phyloP scores from a whole-genome alignment of 1,284 basidiomycete species.

The Leccinum pachyderme region DNA sequence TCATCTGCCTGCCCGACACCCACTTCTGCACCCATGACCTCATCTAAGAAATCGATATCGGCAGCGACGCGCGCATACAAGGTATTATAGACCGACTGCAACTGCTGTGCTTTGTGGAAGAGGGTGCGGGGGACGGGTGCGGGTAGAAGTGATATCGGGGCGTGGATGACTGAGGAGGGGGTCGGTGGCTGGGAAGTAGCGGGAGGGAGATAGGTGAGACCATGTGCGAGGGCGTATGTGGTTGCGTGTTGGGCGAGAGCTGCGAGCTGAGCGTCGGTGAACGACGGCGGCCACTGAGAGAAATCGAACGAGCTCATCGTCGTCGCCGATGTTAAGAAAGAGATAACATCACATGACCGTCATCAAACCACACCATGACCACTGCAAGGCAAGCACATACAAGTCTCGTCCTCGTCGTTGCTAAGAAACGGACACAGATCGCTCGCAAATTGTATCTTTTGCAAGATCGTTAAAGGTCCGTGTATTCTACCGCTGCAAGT shows the following conservation, averaged over 20 bases:
- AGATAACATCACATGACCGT: slow-evolving; percentile 7
- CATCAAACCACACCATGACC: not conserved
- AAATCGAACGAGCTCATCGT: slow-evolving; percentile 40
- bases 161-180: slow-evolving; percentile 80
- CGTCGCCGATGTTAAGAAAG: not conserved
- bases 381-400: slow-evolving; percentile 22
- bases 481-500: not conserved
- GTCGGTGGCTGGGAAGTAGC: slow-evolving; percentile 44
- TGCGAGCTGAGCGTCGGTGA: slow-evolving; percentile 58
- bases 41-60: slow-evolving; percentile 78
- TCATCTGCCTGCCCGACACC: slow-evolving; percentile 84
- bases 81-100: slow-evolving; percentile 83
- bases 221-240: slow-evolving; percentile 84
- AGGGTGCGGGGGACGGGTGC: slow-evolving; percentile 79
- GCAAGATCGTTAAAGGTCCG: slow-evolving; percentile 86
- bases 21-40: slow-evolving; percentile 73
- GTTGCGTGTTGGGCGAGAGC: slow-evolving; percentile 67
- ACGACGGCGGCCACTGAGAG: slow-evolving; percentile 69
- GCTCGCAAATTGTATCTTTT: slow-evolving; percentile 75
- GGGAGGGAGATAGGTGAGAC: slow-evolving; percentile 78
- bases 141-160: slow-evolving; percentile 86
- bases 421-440: slow-evolving; percentile 34
- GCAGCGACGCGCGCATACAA: slow-evolving; percentile 85
- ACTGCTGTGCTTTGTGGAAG: slow-evolving; percentile 63
- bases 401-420: not conserved